phyloP scores from a whole-genome alignment of 2,329 filamentous ascomycete species.

The Ilyonectria destructans region DNA sequence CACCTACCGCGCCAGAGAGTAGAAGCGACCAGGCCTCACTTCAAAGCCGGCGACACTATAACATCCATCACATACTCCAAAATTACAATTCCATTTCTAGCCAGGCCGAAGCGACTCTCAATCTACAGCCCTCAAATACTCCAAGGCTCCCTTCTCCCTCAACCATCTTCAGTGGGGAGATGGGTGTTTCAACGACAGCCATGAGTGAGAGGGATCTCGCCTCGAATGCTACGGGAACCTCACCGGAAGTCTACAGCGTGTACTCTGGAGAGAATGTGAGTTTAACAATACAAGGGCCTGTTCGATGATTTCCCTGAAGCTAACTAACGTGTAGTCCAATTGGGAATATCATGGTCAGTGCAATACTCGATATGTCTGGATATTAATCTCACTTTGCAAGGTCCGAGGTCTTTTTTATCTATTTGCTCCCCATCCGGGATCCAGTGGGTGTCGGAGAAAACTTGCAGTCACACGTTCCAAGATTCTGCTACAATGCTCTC shows the following conservation, averaged over 20 bases:
- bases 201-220: neutral
- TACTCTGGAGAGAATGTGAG: slow-evolving; percentile 5
- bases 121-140: neutral
- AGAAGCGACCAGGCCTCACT: no score
- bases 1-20: no score
- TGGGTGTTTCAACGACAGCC: neutral
- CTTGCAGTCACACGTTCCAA: neutral
- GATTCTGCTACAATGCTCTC: neutral
- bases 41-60: no score
- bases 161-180: neutral
- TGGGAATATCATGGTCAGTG: slow-evolving; percentile 15
- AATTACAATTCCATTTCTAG: no score
- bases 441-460: slow-evolving; percentile 2
- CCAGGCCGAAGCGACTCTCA: no score
- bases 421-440: slow-evolving; percentile 13
- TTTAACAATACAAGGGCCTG: neutral
- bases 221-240: neutral
- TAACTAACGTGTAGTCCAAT: neutral
- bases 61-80: no score
- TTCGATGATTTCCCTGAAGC: neutral
- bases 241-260: slow-evolving; percentile 5
- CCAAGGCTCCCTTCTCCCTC: neutral
- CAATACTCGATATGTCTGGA: no score
- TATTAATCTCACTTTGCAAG: neutral
- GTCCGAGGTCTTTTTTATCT: slow-evolving; percentile 9